These are phyloP conservation scores for Mesembryanthemum crystallinum DNA, from an alignment of 148 eudicot species.

Conservation along the genomic window DNA sequence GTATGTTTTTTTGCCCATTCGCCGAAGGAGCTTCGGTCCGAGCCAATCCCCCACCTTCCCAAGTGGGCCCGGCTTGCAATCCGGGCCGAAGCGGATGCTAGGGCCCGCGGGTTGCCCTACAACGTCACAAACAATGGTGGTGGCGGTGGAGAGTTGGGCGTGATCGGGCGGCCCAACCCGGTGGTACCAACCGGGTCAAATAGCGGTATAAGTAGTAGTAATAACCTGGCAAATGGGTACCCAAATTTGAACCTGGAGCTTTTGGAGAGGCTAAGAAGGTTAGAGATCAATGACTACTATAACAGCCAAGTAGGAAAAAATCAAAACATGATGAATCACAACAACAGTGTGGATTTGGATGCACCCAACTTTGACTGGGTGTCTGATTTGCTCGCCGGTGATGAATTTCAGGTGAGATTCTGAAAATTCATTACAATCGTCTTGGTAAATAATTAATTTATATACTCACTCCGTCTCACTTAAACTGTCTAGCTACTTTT, in stretches of 20 bases:
- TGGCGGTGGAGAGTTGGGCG: neutral
- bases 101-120: too few relatives aligned
- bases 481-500: too few relatives aligned
- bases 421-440: neutral
- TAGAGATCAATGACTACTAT: slow-evolving; percentile 11
- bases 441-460: too few relatives aligned
- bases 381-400: slow-evolving; percentile 19
- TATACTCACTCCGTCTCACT: too few relatives aligned
- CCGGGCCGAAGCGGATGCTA: neutral
- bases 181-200: neutral
- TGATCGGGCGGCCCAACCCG: neutral
- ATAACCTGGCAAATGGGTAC: neutral
- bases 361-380: slow-evolving; percentile 23
- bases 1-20: slow-evolving; percentile 31
- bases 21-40: neutral
- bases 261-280: slow-evolving; percentile 20
- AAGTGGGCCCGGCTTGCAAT: slow-evolving; percentile 11
- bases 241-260: slow-evolving; percentile 6
- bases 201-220: neutral
- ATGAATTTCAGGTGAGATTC: neutral
- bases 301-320: slow-evolving; percentile 5
- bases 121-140: neutral
- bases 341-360: slow-evolving; percentile 4
- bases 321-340: neutral
- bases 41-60: neutral